Percentiles rank a stretch among this genome's conserved stretches.
Conservation (phyloP, 371 early-diverging fungal genomes). For the Mortierella sp. region DNA sequence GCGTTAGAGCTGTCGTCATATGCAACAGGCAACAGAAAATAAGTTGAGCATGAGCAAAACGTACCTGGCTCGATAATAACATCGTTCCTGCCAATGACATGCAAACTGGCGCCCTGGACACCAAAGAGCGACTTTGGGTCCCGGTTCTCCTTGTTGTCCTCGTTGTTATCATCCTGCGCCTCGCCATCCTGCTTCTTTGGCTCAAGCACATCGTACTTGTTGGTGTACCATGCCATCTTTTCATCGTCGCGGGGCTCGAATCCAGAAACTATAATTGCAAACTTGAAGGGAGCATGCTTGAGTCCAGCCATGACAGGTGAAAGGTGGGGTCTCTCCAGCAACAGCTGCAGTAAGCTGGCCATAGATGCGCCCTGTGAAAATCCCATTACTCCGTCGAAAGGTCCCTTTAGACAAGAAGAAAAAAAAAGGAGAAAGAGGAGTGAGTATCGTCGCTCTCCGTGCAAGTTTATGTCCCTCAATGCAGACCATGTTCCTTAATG, state of each 20-base stretch:
- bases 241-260: conserved; percentile 66
- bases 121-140: conserved; percentile 30
- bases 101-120: conserved; percentile 72
- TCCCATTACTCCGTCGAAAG: conserved; percentile 82
- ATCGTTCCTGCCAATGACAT: conserved; percentile 72
- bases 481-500: too few relatives aligned
- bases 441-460: too few relatives aligned
- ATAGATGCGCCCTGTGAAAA: conserved; percentile 84
- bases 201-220: conserved; percentile 23
- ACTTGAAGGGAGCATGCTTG: conserved; percentile 66
- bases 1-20: too few relatives aligned
- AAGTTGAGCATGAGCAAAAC: not conserved
- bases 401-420: conserved; percentile 59
- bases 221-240: conserved; percentile 59
- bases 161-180: not conserved
- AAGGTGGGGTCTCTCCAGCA: conserved; percentile 59
- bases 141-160: conserved; percentile 22
- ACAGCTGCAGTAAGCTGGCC: conserved; percentile 69
- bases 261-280: conserved; percentile 73
- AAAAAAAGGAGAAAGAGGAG: not conserved
- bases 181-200: not conserved
- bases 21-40: not conserved
- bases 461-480: too few relatives aligned
- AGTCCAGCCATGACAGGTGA: conserved; percentile 36
- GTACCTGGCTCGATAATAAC: conserved; percentile 55